Evolutionary conservation across 805 yeast species (phyloP), one percentile per base, ranked within the genome.

Genomic region (Myxozyma mucilagina): DNA sequence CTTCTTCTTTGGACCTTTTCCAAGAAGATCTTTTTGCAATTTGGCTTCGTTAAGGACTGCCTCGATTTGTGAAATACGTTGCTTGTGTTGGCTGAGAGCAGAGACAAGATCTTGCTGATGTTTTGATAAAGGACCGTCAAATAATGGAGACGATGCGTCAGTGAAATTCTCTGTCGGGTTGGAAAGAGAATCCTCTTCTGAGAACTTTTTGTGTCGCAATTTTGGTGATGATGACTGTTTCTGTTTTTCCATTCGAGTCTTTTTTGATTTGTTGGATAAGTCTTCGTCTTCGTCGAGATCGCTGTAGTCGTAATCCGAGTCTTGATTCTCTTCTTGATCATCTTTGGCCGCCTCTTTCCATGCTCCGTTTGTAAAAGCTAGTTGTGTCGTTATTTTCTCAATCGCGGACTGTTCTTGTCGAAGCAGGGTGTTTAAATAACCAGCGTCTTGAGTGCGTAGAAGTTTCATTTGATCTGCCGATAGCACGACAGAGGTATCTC

Each of bases 381-480:
- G 57, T 18, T 68, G 68, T 2, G 69, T 61, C 69, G 81, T 76
- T 58, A 83, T 79, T 71, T 82, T 85, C 50, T 82, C 84, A 36
- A 90, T 82, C 72, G 87, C 85, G 41, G 79, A 79, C 63, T 80
- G 66, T 72, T 93, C 97, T 64, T 84, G 82, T 62, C 84, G 82
- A 68, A 92, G 80, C 73, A 90, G 74, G 7, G 96, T 88, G 63
- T 89, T 84, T 56, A 94, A 80, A 73, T 94, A 94, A 60, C 89
- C 90, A 29, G 87, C 81, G 75, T 94, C 99, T 75, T 94, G 99
- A 0, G 97, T 86, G 75, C 93, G 93, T 65, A 92, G 76, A 48
- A 94, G 78, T 71, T 54, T 51, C 52, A 87, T 88, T 70, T 93
- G 96, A 58, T 87, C 97, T 52, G 81, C 53, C 16, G 68, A 55